Percentiles rank a stretch among this genome's conserved stretches.
These are phyloP conservation scores for Phytophthora vignae DNA, from an alignment of 352 stramenopile genomes.

Conservation along the genomic window DNA sequence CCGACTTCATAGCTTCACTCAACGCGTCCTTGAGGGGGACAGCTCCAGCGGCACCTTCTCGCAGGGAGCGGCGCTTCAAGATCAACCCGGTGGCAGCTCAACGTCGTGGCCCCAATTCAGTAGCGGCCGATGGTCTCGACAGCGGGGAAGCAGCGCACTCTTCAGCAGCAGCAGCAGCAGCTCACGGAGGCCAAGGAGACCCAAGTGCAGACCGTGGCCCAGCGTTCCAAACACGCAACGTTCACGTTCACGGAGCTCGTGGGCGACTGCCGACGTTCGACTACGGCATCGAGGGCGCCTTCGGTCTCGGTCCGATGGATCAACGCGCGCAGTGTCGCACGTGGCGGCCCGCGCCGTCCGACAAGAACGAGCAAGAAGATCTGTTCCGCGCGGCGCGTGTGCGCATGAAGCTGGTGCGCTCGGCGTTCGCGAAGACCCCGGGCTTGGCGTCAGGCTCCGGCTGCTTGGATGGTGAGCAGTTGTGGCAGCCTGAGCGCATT, in stretches of 20 bases:
- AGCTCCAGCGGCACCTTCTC: slow-evolving; percentile 5
- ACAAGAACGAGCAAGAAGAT: slow-evolving; percentile 81
- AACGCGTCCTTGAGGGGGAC: slow-evolving; percentile 13
- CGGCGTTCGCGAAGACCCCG: slow-evolving; percentile 46
- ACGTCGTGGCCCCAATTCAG: slow-evolving; percentile 22
- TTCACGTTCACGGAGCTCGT: slow-evolving; percentile 2
- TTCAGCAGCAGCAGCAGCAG: not conserved
- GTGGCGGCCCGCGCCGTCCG: slow-evolving; percentile 46
- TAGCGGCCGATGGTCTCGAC: not conserved
- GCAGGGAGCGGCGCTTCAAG: slow-evolving; percentile 42
- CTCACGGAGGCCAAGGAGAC: not conserved
- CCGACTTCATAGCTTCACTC: slow-evolving; percentile 21
- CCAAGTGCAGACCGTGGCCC: not conserved
- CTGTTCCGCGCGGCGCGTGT: slow-evolving; percentile 77
- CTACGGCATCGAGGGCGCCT: slow-evolving; percentile 43
- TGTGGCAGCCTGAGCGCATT: slow-evolving; percentile 84
- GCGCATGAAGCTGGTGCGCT: slow-evolving; percentile 83
- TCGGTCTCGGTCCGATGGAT: slow-evolving; percentile 32
- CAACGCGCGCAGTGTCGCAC: slow-evolving; percentile 38
- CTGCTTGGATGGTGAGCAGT: slow-evolving; percentile 66
- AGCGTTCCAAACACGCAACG: not conserved
- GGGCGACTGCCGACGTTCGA: slow-evolving; percentile 49
- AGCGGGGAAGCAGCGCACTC: not conserved
- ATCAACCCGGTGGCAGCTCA: slow-evolving; percentile 38
- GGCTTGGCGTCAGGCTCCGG: slow-evolving; percentile 36